These are phyloP conservation scores for Candida rishiriensis DNA, from an alignment of 805 yeast species.

Conservation along the genomic window DNA sequence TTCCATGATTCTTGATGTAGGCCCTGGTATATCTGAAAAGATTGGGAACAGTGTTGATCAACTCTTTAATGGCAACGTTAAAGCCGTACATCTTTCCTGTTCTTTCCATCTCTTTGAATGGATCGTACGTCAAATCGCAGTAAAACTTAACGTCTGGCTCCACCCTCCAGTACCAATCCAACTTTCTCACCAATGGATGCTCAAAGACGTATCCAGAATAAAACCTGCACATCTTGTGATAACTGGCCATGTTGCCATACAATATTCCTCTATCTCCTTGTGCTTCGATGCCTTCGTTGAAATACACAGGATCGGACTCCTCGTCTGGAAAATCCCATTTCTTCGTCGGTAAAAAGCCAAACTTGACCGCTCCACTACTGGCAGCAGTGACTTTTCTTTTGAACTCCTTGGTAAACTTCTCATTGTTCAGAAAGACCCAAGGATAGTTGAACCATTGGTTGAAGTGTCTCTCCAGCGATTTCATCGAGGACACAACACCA, in stretches of 20 bases:
- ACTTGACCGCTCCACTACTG: conserved; percentile 61
- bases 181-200: conserved; percentile 65
- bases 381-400: conserved; percentile 43
- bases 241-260: conserved; percentile 78
- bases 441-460: conserved; percentile 94
- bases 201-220: conserved; percentile 79
- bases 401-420: conserved; percentile 64
- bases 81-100: conserved; percentile 77
- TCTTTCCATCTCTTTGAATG: conserved; percentile 74
- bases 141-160: conserved; percentile 89
- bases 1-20: conserved; percentile 45
- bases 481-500: conserved; percentile 72
- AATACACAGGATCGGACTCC: conserved; percentile 32
- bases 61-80: conserved; percentile 72
- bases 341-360: conserved; percentile 56
- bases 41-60: conserved; percentile 77
- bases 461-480: conserved; percentile 78
- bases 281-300: conserved; percentile 54
- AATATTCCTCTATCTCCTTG: conserved; percentile 83
- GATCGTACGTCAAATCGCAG: conserved; percentile 91
- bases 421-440: conserved; percentile 85
- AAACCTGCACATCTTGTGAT: conserved; percentile 95
- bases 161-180: conserved; percentile 95
- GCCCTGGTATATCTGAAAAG: conserved; percentile 69
- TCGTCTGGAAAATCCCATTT: conserved; percentile 70